A percentile compares a stretch with the other conserved stretches of the same genome.
Conservation (phyloP, 148 eudicot species). For the Vaccinium vitisidaea region DNA sequence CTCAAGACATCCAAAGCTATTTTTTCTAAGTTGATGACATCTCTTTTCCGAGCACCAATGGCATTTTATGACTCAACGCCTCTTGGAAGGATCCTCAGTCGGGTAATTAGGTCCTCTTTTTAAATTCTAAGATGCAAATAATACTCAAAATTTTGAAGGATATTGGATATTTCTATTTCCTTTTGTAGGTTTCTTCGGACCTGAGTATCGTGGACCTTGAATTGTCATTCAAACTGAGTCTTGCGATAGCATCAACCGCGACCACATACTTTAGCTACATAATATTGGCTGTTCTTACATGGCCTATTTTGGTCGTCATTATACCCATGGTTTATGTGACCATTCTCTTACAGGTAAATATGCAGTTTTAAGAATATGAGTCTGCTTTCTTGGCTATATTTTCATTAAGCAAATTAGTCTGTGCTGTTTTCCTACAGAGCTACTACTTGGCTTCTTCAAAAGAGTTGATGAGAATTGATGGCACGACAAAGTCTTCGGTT, state of each 20-base stretch:
- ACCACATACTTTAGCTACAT: slow-evolving; percentile 44
- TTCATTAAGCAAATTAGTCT: background rate
- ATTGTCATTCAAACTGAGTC: slow-evolving; percentile 58
- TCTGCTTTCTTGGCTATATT: background rate
- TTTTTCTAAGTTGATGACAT: slow-evolving; percentile 58
- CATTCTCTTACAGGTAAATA: slow-evolving; percentile 68
- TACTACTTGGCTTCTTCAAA: slow-evolving; percentile 80
- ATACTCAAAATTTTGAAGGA: background rate
- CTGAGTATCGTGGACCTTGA: slow-evolving; percentile 84
- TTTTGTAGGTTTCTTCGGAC: slow-evolving; percentile 68
- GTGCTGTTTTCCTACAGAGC: slow-evolving; percentile 34
- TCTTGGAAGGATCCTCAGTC: slow-evolving; percentile 82
- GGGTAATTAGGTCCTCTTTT: slow-evolving; percentile 39
- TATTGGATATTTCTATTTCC: background rate
- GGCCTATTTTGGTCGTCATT: slow-evolving; percentile 85
- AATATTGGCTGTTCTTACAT: slow-evolving; percentile 70
- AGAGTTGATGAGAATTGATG: slow-evolving; percentile 86
- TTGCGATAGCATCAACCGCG: slow-evolving; percentile 50
- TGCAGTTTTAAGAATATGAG: background rate
- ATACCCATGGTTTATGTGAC: slow-evolving; percentile 68
- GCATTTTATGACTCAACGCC: slow-evolving; percentile 93
- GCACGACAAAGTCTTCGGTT: slow-evolving; percentile 81
- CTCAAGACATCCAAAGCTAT: slow-evolving; percentile 69
- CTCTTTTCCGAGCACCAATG: slow-evolving; percentile 90
- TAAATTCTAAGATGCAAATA: background rate